A percentile compares a stretch with the other conserved stretches of the same genome.
These are phyloP conservation scores for Rauvolfia tetraphylla DNA, from an alignment of 257 asterid genomes.

Conservation along the genomic window DNA sequence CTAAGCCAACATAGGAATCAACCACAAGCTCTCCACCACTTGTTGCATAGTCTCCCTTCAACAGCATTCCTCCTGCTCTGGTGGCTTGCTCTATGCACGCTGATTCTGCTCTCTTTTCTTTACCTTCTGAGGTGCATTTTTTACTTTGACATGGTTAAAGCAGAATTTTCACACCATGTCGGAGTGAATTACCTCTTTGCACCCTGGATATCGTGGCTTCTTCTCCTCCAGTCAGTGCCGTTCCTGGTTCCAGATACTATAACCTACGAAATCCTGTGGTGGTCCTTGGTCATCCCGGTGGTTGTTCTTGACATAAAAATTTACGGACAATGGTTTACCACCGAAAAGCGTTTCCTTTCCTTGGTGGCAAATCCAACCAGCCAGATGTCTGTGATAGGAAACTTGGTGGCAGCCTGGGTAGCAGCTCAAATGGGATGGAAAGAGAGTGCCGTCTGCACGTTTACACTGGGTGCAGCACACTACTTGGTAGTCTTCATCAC, in stretches of 20 bases:
- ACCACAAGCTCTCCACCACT: slow-evolving; percentile 9
- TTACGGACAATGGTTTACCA: slow-evolving; percentile 54
- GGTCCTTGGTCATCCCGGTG: slow-evolving; percentile 30
- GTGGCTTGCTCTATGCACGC: slow-evolving; percentile 36
- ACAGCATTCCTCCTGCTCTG: slow-evolving; percentile 34
- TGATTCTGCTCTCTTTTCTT: slow-evolving; percentile 31
- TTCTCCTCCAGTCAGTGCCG: slow-evolving; percentile 30
- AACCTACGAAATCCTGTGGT: slow-evolving; percentile 12
- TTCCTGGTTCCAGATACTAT: neutral
- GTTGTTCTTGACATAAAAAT: slow-evolving; percentile 38
- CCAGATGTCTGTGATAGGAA: slow-evolving; percentile 47
- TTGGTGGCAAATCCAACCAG: slow-evolving; percentile 50
- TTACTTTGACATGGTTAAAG: slow-evolving; percentile 29
- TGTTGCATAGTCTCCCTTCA: slow-evolving; percentile 31
- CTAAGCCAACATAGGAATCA: slow-evolving; percentile 15
- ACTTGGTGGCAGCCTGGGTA: slow-evolving; percentile 42
- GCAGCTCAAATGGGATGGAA: slow-evolving; percentile 41
- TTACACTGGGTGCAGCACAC: slow-evolving; percentile 38
- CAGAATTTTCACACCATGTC: slow-evolving; percentile 33
- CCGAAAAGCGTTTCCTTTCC: slow-evolving; percentile 41
- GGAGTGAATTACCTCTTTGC: slow-evolving; percentile 40
- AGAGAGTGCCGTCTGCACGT: slow-evolving; percentile 44
- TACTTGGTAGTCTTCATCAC: slow-evolving; percentile 46
- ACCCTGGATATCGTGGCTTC: slow-evolving; percentile 46
- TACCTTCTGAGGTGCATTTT: slow-evolving; percentile 32